A percentile compares a stretch with the other conserved stretches of the same genome.
Conservation (phyloP, 257 asterid genomes). For the Verbascum thapsus region DNA sequence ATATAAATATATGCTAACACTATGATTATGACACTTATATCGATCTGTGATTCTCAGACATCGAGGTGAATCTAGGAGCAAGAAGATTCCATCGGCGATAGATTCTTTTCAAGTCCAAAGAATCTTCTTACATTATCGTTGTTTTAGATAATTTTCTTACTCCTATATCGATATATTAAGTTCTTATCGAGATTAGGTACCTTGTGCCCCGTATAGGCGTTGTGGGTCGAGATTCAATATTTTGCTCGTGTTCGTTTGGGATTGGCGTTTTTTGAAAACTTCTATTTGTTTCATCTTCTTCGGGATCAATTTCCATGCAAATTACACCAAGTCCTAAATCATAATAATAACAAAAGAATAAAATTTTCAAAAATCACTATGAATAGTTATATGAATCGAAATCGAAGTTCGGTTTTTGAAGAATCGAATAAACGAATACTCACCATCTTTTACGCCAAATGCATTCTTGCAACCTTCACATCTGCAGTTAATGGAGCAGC, state of each 20-base stretch:
- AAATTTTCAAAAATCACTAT: too few relatives aligned
- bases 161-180: too few relatives aligned
- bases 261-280: slow-evolving; percentile 37
- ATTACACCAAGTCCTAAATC: slow-evolving; percentile 39
- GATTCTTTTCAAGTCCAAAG: too few relatives aligned
- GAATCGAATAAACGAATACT: not conserved
- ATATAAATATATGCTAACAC: too few relatives aligned
- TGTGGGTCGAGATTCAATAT: slow-evolving; percentile 56
- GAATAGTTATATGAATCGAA: too few relatives aligned
- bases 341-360: slow-evolving; percentile 25
- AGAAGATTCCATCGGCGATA: too few relatives aligned
- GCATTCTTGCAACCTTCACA: slow-evolving; percentile 77
- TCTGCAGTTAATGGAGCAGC: slow-evolving; percentile 78
- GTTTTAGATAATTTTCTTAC: too few relatives aligned
- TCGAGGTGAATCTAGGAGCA: too few relatives aligned
- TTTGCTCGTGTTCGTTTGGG: slow-evolving; percentile 50
- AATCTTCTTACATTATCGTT: too few relatives aligned
- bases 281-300: slow-evolving; percentile 65
- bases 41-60: too few relatives aligned
- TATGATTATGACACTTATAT: too few relatives aligned
- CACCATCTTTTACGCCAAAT: slow-evolving; percentile 69
- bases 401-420: slow-evolving; percentile 9
- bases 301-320: slow-evolving; percentile 62
- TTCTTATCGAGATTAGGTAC: slow-evolving; percentile 44
- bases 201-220: slow-evolving; percentile 70